phyloP scores from a whole-genome alignment of 768 basidiomycete species.

The Amanita pallidorosea region DNA sequence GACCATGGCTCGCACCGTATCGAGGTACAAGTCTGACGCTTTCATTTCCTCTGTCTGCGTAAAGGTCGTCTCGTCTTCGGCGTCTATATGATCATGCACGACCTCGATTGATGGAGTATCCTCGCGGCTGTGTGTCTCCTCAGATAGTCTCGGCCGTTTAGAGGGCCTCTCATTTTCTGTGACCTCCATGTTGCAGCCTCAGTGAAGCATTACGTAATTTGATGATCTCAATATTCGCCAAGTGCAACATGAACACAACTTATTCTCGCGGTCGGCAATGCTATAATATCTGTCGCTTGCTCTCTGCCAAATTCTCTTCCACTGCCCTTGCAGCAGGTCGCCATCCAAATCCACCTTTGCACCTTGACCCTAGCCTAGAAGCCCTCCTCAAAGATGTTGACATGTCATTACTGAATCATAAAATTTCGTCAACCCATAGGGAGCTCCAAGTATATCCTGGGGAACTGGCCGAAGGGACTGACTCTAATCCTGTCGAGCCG shows the following conservation, averaged over 20 bases:
- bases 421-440: slow-evolving; percentile 20
- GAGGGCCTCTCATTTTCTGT: background rate
- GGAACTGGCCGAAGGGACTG: slow-evolving; percentile 11
- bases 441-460: slow-evolving; percentile 45
- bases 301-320: background rate
- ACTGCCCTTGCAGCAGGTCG: slow-evolving; percentile 25
- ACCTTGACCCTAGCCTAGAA: slow-evolving; percentile 57
- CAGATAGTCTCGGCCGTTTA: slow-evolving; percentile 6
- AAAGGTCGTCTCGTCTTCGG: slow-evolving; percentile 22
- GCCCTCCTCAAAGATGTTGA: slow-evolving; percentile 58
- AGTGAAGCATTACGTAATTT: background rate
- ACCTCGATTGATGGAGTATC: slow-evolving; percentile 5
- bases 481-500: slow-evolving; percentile 16
- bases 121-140: slow-evolving; percentile 9
- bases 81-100: slow-evolving; percentile 17
- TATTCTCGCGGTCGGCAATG: background rate
- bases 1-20: slow-evolving; percentile 55
- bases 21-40: slow-evolving; percentile 86
- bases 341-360: slow-evolving; percentile 47
- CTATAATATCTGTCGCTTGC: background rate
- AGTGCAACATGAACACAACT: background rate
- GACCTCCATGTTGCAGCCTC: background rate
- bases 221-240: background rate
- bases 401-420: slow-evolving; percentile 42
- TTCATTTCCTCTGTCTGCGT: slow-evolving; percentile 23